Evolutionary conservation across 2,329 filamentous ascomycete genomes (phyloP), one percentile per base, ranked within the genome.

Genomic region (Microdochium trichocladiopsis): DNA sequence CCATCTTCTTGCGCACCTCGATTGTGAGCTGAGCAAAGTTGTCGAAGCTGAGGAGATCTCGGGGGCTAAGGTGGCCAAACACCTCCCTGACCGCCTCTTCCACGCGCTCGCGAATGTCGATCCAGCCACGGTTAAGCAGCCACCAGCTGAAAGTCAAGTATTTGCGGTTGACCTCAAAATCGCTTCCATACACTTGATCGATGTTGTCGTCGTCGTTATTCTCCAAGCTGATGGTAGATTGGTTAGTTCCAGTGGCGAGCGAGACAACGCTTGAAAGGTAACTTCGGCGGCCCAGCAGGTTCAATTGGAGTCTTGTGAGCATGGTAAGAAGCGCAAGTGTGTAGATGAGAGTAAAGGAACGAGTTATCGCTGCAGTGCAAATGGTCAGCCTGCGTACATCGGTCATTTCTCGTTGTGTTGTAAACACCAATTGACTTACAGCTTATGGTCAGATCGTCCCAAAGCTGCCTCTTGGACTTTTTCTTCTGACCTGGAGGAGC

Each of bases 71-170:
- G 56, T 83, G 78, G n/a, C 90, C 90, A 68, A 96, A 97, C 23
- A 93, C 88, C 51, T 95, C 87, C 60, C 87, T 86, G 23, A 99
- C 94, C 3, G 91, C 91, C n/a, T 76, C 74, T 65, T 91, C 85
- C 48, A 99, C 92, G 57, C 86, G 87, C 52, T 83, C 77, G 79
- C 91, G 87, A 52, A 97, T 74, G 53, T 91, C 83, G 58, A 84
- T 83, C 85, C 91, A 97, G 45, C 94, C 94, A 58, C 84, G 83
- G 70, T 99, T 93, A 48, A 99, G 77, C 48, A 99, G 74, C 92
- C 93, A 99, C 94, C 94, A 99, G 71, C 90, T 96, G 68, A 97
- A 95, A 41, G 92, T 95, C 49, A 99, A 77, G 65, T 97, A 99
- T 64, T 89, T 88, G 60, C 92, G 81, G 70, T 99, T 99, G 31